These are phyloP conservation scores for Quillaja saponaria DNA, from an alignment of 306 rosid species.

Conservation along the genomic window DNA sequence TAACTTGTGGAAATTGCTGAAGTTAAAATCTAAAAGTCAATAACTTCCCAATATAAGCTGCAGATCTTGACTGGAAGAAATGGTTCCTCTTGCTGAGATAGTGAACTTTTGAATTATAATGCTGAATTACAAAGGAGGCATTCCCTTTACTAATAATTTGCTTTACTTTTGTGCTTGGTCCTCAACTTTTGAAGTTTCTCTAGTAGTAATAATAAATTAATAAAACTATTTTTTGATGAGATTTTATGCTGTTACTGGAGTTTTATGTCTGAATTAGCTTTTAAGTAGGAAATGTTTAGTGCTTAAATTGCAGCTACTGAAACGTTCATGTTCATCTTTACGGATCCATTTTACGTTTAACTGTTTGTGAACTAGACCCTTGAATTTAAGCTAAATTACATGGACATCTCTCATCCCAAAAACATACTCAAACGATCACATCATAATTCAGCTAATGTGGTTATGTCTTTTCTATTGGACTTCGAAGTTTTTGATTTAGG, in stretches of 20 bases:
- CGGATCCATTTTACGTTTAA: no score
- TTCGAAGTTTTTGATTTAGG: no score
- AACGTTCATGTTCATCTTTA: no score
- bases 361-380: no score
- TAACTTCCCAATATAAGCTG: no score
- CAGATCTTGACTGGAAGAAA: neutral
- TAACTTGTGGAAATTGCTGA: neutral
- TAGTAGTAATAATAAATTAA: neutral
- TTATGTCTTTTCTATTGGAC: no score
- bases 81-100: neutral
- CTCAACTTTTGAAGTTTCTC: neutral
- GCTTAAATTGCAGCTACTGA: neutral
- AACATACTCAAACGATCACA: no score
- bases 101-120: neutral
- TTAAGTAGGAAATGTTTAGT: neutral
- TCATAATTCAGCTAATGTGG: neutral
- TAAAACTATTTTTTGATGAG: neutral
- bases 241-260: conserved; percentile 5
- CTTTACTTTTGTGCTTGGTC: neutral
- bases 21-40: neutral
- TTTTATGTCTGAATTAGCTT: neutral
- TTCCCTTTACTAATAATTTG: conserved; percentile 7
- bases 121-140: neutral
- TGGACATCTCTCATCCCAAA: neutral
- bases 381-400: no score